Evolutionary conservation across 2,329 filamentous ascomycete genomes (phyloP).

Genomic region (Colletotrichum sp.): DNA sequence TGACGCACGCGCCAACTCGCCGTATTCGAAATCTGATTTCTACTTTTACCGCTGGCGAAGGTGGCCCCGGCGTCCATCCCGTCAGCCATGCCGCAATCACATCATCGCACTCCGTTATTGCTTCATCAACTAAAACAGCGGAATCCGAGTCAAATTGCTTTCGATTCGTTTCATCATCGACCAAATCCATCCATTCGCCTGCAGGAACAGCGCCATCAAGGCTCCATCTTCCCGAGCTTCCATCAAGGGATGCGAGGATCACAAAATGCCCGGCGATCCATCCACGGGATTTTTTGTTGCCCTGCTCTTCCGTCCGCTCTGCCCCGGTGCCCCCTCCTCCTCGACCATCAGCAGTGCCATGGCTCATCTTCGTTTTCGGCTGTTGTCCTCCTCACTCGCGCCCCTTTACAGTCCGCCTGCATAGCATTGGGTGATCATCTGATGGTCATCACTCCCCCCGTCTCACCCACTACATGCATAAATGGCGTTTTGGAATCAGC

Average conservation of each 20-base stretch:
- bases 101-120: slow-evolving; percentile 22
- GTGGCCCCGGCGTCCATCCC: slow-evolving; percentile 9
- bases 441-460: slow-evolving; percentile 4
- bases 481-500: not conserved
- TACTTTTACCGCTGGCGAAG: slow-evolving; percentile 3
- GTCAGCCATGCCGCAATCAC: slow-evolving; percentile 18
- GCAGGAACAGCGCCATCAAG: not conserved
- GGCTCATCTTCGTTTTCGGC: not conserved
- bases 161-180: not conserved
- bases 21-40: not conserved
- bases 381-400: not conserved
- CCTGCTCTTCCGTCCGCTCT: not conserved
- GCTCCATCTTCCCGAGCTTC: not conserved
- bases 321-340: not conserved
- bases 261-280: slow-evolving; percentile 9
- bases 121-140: slow-evolving; percentile 15
- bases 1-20: not conserved
- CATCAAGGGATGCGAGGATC: not conserved
- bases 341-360: not conserved
- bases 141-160: not conserved
- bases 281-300: not conserved
- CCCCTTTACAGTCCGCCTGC: not conserved
- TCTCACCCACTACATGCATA: slow-evolving; percentile 13
- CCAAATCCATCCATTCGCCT: not conserved
- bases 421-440: slow-evolving; percentile 11